A percentile compares a stretch with the other conserved stretches of the same genome.
Evolutionary conservation across 176 grass and related monocot genomes (phyloP).

Genomic region (Hordeum marinum): DNA sequence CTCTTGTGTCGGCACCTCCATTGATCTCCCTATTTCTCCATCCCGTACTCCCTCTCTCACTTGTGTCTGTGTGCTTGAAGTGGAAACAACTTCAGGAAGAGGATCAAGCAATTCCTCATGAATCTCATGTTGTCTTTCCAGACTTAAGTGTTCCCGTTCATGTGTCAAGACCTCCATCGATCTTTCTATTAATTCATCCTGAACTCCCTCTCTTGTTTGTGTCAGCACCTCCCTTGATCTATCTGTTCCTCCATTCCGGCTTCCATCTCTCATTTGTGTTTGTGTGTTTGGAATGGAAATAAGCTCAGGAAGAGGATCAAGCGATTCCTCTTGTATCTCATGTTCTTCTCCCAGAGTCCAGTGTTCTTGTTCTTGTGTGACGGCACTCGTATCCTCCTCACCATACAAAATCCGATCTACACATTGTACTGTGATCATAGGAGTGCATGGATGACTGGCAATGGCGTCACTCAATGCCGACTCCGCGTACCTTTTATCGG

Average conservation of each 20-base stretch:
- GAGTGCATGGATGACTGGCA: background rate
- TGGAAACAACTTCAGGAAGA: background rate
- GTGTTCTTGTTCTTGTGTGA: background rate
- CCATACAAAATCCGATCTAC: background rate
- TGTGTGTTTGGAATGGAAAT: background rate
- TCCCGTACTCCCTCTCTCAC: no score
- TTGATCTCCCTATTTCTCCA: no score
- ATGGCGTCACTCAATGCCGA: background rate
- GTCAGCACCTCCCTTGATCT: background rate
- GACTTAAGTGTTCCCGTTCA: background rate
- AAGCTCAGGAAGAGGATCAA: background rate
- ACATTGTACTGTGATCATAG: background rate
- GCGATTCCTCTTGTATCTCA: background rate
- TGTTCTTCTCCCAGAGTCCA: background rate
- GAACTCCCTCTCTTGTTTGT: background rate
- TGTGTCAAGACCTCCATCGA: background rate
- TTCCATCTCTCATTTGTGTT: background rate
- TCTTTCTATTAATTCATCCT: background rate
- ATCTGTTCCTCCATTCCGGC: background rate
- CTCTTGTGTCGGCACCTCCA: no score
- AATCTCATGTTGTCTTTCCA: background rate
- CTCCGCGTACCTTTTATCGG: background rate
- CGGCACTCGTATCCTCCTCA: background rate
- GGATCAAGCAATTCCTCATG: background rate
- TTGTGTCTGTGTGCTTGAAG: background rate